Percentiles rank a stretch among this genome's conserved stretches.
phyloP scores from a whole-genome alignment of 345 rosid species.

The Reutealis trisperma region DNA sequence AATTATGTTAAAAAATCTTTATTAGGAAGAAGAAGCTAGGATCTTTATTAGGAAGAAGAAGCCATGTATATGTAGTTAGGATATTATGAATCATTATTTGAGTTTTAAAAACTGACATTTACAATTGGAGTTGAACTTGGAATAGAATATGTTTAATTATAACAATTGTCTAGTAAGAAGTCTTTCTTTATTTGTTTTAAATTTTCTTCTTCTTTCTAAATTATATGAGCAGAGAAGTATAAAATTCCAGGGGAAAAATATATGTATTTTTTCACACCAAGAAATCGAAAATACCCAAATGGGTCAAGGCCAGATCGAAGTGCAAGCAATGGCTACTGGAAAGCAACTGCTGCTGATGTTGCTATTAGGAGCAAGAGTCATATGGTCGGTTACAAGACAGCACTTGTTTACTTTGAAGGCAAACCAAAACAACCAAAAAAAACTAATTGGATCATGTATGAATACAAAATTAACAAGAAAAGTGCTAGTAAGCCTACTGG shows the following conservation, averaged over 20 bases:
- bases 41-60: no score
- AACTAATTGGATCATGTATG: constrained; percentile 5
- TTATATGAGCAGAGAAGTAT: neutral
- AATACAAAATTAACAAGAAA: neutral
- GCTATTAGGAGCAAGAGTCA: neutral
- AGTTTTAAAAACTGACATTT: no score
- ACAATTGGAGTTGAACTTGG: no score
- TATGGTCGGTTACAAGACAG: neutral
- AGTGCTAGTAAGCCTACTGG: neutral
- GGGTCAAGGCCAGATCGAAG: neutral
- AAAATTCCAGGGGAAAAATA: neutral
- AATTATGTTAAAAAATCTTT: no score
- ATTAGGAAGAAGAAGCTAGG: no score
- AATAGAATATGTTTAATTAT: no score
- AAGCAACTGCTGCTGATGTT: constrained; percentile 6
- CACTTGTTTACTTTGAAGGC: constrained; percentile 12
- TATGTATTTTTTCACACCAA: constrained; percentile 17
- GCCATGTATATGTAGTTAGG: no score
- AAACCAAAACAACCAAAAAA: neutral
- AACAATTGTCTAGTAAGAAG: no score
- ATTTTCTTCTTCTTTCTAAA: no score
- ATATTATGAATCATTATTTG: no score
- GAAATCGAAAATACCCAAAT: constrained; percentile 4
- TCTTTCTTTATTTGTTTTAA: no score
- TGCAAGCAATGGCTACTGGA: constrained; percentile 17